phyloP scores from a whole-genome alignment of 805 yeast genomes.

The Martiniozyma abietophila region DNA sequence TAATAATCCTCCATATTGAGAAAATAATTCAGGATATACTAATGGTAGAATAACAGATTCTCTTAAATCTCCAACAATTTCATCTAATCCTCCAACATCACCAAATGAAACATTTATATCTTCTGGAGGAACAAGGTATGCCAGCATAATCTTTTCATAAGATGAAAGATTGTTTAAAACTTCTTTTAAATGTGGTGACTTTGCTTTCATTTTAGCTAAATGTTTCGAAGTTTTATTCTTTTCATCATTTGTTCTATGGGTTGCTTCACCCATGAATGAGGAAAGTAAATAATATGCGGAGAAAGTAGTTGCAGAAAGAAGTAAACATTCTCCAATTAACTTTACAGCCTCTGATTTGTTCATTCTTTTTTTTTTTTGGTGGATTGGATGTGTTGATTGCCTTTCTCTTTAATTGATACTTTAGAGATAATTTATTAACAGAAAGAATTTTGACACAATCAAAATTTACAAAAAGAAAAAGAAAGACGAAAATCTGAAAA shows the following conservation, averaged over 20 bases:
- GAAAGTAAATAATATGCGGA: conserved; percentile 41
- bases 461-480: background rate
- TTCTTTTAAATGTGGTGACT: conserved; percentile 50
- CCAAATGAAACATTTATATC: conserved; percentile 69
- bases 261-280: conserved; percentile 23
- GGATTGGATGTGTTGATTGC: too few relatives aligned
- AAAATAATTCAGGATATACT: conserved; percentile 66
- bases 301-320: conserved; percentile 39
- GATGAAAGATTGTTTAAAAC: conserved; percentile 37
- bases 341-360: conserved; percentile 65
- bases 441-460: background rate
- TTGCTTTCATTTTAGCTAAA: conserved; percentile 44
- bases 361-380: too few relatives aligned
- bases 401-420: background rate
- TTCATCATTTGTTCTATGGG: conserved; percentile 43
- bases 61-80: conserved; percentile 71
- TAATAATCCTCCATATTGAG: conserved; percentile 55
- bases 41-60: conserved; percentile 88
- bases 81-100: conserved; percentile 86
- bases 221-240: conserved; percentile 52
- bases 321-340: conserved; percentile 71
- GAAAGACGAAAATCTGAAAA: too few relatives aligned
- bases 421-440: background rate
- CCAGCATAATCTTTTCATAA: conserved; percentile 72
- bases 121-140: conserved; percentile 73